Conservation (phyloP, 1,139 yeast genomes). For the Magnusiomyces suaveolens region DNA sequence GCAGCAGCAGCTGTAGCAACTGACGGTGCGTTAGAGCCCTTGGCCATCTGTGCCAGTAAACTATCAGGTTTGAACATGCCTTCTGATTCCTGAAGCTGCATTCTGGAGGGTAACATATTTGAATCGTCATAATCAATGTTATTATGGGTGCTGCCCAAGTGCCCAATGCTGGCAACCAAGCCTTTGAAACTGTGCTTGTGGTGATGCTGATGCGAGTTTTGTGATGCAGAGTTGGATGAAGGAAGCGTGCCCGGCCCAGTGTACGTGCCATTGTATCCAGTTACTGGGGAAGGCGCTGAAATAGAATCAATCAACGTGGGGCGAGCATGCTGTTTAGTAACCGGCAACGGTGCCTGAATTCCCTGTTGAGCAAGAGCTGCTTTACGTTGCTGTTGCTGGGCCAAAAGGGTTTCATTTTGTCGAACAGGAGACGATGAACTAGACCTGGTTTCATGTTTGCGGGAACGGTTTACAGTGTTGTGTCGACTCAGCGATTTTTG, state of each 20-base stretch:
- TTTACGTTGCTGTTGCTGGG: conserved; percentile 1
- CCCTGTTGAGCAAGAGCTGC: not conserved
- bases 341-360: not conserved
- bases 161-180: not conserved
- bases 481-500: not conserved
- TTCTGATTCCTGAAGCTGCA: not conserved
- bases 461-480: not conserved
- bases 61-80: conserved; percentile 3
- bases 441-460: not conserved
- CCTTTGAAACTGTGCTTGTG: not conserved
- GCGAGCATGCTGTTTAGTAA: not conserved
- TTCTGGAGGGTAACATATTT: not conserved
- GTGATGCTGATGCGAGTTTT: too few relatives aligned
- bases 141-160: not conserved
- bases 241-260: not conserved
- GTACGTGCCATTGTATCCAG: not conserved
- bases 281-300: not conserved
- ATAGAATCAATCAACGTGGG: conserved; percentile 6
- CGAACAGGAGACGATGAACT: conserved; percentile 1
- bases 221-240: not conserved
- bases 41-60: conserved; percentile 2
- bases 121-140: not conserved
- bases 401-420: not conserved
- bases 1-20: conserved; percentile 1
- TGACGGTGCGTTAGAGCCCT: not conserved